Evolutionary conservation across 2,329 filamentous ascomycete genomes (phyloP), one percentile per base, ranked within the genome.

Genomic region (Aspergillus arachidicola): DNA sequence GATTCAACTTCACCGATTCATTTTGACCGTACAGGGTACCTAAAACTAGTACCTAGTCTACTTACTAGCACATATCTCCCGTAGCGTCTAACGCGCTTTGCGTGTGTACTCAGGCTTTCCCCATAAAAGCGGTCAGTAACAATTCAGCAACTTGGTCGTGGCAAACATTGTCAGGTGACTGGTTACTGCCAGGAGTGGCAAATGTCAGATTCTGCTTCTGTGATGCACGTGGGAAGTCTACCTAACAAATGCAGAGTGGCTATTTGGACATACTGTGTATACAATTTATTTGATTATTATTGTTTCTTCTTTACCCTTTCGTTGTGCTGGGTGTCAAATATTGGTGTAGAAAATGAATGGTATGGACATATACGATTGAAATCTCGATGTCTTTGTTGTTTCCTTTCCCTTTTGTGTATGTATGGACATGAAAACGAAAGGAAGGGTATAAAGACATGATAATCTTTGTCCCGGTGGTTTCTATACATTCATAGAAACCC

Each of bases 131-230:
- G 57, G 57, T 59, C 57, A 51, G 46, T 28, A 46, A 57, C 26
- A 38, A n/a, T 28, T 48, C 46, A 30, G 10, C 19, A 7, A 46
- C 43, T 46, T 46, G 28, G 48, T 51, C 38, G 57, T 59, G 57
- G 57, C 57, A 53, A 59, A 59, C 30, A 32, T 23, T 19, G 38
- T 59, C 57, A 53, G 57, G 26, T 59, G 57, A 59, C 30, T 32
- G 14, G 38, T 12, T 50, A n/a, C 46, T 30, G 26, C 26, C 46
- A 50, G 16, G 46, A 50, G 46, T 51, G 60, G 60, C 60, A 58
- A 53, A 38, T 14, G 46, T n/a, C 51, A 58, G 36, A 58, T 38
- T 51, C 28, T 32, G 28, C 30, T 12, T 34, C 28, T 51, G 11
- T 26, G 21, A 3, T 14, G 23, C 12, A 21, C 16, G 45, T 48